Percentiles rank a stretch among this genome's conserved stretches.
Conservation (phyloP, 192 early-diverging fungal genomes). For the Jimgerdemannia flammicorona region DNA sequence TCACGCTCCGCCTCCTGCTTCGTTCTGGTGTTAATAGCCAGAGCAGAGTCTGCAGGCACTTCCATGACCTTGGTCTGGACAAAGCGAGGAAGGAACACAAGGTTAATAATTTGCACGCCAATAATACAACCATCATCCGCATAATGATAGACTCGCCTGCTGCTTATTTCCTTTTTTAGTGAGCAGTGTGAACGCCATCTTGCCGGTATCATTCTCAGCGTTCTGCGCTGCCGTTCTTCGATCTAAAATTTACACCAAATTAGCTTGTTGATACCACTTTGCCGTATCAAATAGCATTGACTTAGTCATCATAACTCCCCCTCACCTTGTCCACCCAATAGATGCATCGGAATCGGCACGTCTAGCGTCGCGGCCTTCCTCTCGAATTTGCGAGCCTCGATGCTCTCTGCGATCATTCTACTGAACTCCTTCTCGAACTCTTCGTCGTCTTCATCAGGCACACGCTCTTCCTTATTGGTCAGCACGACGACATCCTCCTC, state of each 20-base stretch:
- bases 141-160: conserved; percentile 39
- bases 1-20: conserved; percentile 87
- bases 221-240: conserved; percentile 13
- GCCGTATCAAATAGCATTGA: no score
- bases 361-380: conserved; percentile 79
- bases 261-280: background rate
- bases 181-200: conserved; percentile 75
- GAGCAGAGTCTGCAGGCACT: conserved; percentile 73
- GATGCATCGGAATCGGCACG: conserved; percentile 81
- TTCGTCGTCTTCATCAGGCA: conserved; percentile 74
- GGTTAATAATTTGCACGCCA: background rate
- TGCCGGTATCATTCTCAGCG: conserved; percentile 30
- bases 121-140: background rate
- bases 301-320: background rate
- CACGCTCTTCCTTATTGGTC: conserved; percentile 50
- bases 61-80: conserved; percentile 64
- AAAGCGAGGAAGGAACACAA: background rate
- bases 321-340: conserved; percentile 45
- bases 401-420: conserved; percentile 87
- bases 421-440: conserved; percentile 89
- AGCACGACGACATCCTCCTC: conserved; percentile 73
- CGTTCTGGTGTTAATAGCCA: conserved; percentile 76
- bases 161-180: conserved; percentile 86
- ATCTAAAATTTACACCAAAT: conserved; percentile 10
- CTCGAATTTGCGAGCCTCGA: conserved; percentile 79